These are phyloP conservation scores for Quercus lobata DNA, from an alignment of 331 rosid species.

Conservation along the genomic window DNA sequence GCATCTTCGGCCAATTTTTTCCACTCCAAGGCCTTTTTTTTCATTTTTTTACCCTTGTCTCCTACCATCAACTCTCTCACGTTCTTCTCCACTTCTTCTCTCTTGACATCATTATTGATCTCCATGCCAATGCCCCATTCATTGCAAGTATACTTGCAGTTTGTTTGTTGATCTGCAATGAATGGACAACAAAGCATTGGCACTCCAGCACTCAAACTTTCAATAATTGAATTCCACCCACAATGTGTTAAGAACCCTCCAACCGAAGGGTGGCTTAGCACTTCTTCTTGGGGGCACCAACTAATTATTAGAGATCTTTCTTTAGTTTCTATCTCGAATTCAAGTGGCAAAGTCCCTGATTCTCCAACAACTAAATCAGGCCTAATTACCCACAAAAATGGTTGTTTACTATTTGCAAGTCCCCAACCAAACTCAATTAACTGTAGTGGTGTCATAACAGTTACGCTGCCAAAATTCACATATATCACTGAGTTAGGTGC, in stretches of 20 bases:
- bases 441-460: conserved; percentile 23
- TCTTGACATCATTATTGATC: not conserved
- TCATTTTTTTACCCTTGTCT: not conserved
- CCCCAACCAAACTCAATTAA: conserved; percentile 51
- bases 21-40: conserved; percentile 4
- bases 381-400: conserved; percentile 49
- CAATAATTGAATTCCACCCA: conserved; percentile 14
- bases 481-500: conserved; percentile 33
- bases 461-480: conserved; percentile 47
- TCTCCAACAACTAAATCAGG: conserved; percentile 37
- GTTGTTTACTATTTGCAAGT: conserved; percentile 37
- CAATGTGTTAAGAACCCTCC: conserved; percentile 23
- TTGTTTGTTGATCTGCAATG: not conserved
- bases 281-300: conserved; percentile 23
- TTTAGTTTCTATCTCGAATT: conserved; percentile 19
- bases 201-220: conserved; percentile 2
- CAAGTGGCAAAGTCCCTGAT: conserved; percentile 20
- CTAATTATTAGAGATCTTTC: conserved; percentile 12
- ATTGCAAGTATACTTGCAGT: not conserved
- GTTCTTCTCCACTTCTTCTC: not conserved
- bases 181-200: conserved; percentile 17
- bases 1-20: conserved; percentile 1
- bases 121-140: conserved; percentile 14
- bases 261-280: not conserved
- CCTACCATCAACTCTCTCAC: not conserved